phyloP scores from a whole-genome alignment of 768 basidiomycete species.

The Boletellus sp. region DNA sequence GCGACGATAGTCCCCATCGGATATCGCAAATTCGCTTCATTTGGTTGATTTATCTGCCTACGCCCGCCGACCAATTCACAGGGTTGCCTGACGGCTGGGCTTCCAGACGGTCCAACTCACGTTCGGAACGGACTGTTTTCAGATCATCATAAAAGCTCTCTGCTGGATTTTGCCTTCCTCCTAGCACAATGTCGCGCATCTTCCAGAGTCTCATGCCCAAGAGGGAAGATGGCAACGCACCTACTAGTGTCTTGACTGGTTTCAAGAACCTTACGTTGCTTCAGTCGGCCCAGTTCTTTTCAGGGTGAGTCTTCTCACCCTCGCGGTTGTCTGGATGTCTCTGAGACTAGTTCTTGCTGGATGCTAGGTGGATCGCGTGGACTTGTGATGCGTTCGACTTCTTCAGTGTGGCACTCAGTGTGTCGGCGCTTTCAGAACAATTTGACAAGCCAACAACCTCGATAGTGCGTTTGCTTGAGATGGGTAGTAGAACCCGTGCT shows the following conservation, averaged over 20 bases:
- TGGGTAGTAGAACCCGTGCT: neutral
- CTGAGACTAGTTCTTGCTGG: neutral
- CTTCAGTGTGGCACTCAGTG: slow-evolving; percentile 68
- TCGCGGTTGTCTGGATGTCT: neutral
- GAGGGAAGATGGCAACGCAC: slow-evolving; percentile 37
- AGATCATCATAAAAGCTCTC: slow-evolving; percentile 15
- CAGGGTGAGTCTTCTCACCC: slow-evolving; percentile 38
- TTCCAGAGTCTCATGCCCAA: slow-evolving; percentile 47
- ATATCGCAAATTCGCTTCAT: neutral
- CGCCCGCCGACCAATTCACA: neutral
- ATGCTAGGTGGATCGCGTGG: slow-evolving; percentile 77
- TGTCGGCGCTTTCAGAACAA: slow-evolving; percentile 44
- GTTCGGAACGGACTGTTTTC: slow-evolving; percentile 4
- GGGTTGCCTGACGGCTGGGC: neutral
- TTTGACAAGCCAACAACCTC: slow-evolving; percentile 44
- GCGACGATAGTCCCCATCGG: neutral
- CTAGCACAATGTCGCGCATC: slow-evolving; percentile 30
- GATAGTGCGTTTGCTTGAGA: slow-evolving; percentile 35
- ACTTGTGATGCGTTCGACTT: slow-evolving; percentile 85
- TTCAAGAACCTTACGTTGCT: slow-evolving; percentile 46
- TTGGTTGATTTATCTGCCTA: neutral
- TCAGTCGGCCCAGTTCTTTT: slow-evolving; percentile 57
- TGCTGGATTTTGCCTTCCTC: neutral
- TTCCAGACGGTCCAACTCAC: neutral
- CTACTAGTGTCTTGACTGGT: slow-evolving; percentile 40